Base-by-base conservation (phyloP, 208 protist species). In the Leishmania mexicana region DNA sequence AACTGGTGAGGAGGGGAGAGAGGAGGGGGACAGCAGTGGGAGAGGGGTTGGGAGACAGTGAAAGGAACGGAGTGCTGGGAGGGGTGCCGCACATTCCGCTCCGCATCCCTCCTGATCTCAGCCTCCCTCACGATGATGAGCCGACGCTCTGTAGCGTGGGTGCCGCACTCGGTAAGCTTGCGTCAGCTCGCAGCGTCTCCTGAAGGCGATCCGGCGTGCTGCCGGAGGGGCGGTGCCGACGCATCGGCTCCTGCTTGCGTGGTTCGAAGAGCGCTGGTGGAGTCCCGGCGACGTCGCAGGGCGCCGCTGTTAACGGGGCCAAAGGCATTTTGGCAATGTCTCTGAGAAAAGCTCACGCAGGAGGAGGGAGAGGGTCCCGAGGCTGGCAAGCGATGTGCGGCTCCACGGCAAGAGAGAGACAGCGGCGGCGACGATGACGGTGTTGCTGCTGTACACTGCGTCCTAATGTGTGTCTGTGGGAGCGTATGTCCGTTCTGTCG, bases 261-360 rank as follows among this genome's bases (percentile, higher is more conserved):
- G 88, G 88, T 75, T 89, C 88, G 24, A 87, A 85, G 31, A 89
- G 81, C 31, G 76, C 76, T 2, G 78, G 70, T 7, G 82, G 65
- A 54, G 47, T 65, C 45, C 68, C 53, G 51, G 42, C 10, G 19
- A 64, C 60, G 28, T 45, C 21, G 28, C 5, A 40, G 58, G 28
- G 57, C 13, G 72, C 13, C 7, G 72, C 31, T 54, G 72, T 42
- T 60, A 51, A 60, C 24, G 72, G 49, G 17, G 3, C 2, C 21
- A 58, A 40, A 42, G 81, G 47, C 76, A 80, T 80, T 10, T 10
- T 65, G 28, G 31, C 21, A 6, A 49, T 31, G 6, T 71, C 21
- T 42, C 17, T n/a, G 42, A n/a, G 11, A 28, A 73, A 15, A 58
- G 68, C 49, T 7, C 31, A 45, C 72, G 31, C 31, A 76, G 51